These are phyloP conservation scores for Mycena polygramma DNA, from an alignment of 768 basidiomycete genomes.

Conservation along the genomic window DNA sequence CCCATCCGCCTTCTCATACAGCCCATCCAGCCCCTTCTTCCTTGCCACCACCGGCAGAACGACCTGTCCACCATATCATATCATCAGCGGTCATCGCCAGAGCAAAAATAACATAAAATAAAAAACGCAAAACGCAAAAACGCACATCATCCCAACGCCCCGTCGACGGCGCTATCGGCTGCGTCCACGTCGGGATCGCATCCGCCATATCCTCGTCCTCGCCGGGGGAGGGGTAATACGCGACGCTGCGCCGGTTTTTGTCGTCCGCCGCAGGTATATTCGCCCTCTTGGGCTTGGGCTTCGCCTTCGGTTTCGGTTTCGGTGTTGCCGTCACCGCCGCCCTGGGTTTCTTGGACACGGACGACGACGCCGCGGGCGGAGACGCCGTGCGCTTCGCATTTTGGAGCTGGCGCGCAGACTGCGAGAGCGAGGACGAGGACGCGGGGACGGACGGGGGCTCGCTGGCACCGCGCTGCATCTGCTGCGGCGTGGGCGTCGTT, in stretches of 20 bases:
- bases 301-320: conserved; percentile 54
- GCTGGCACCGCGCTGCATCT: conserved; percentile 49
- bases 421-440: conserved; percentile 47
- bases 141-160: conserved; percentile 91
- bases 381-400: conserved; percentile 46
- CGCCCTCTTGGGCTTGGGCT: conserved; percentile 56
- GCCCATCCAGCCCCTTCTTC: conserved; percentile 81
- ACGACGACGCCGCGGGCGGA: conserved; percentile 43
- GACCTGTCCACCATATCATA: conserved; percentile 63
- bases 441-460: conserved; percentile 56
- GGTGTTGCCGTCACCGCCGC: conserved; percentile 38
- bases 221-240: conserved; percentile 74
- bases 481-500: conserved; percentile 9
- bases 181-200: conserved; percentile 88
- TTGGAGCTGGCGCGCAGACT: conserved; percentile 47
- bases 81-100: too few relatives aligned
- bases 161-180: conserved; percentile 67
- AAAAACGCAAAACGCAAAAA: too few relatives aligned
- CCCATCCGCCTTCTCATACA: conserved; percentile 79
- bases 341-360: conserved; percentile 55
- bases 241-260: conserved; percentile 68
- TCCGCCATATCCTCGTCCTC: conserved; percentile 69
- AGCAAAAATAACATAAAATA: too few relatives aligned
- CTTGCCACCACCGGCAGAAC: conserved; percentile 88
- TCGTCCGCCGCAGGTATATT: conserved; percentile 52